Base-by-base conservation (phyloP, 495 filamentous ascomycete species). In the Tuber borchii region DNA sequence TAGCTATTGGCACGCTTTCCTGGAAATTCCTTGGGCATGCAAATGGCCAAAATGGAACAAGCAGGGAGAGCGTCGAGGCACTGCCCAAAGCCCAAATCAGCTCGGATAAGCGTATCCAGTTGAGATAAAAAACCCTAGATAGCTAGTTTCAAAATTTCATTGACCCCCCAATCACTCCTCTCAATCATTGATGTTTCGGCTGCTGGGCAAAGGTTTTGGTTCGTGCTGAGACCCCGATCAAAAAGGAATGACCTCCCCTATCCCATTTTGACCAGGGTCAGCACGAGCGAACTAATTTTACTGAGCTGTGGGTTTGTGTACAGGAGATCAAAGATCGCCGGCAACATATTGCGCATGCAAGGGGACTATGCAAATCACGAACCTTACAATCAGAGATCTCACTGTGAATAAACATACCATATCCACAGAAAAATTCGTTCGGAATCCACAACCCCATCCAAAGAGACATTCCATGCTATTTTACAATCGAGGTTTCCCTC, bases 271-370 rank as follows among this genome's bases (percentile, higher is more conserved):
- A 31, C 51, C n/a, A 26, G n/a, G 51, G 51, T 31, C n/a, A 14
- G n/a, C 10, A 16, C 51, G 10, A 16, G 12, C 51, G n/a, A 31
- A 16, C n/a, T 31, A 31, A 61, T 26, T n/a, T 31, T 61, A 16
- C 51, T n/a, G 51, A 31, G 51, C n/a, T 61, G n/a, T 61, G 51
- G 51, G 51, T 61, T 61, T 31, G 51, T 61, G 51, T 4, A 31
- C n/a, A 0, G n/a, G 51, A 61, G n/a, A 61, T 61, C 51, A 61
- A 14, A 31, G 51, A 31, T 61, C 51, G 51, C n/a, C 51, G 31
- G n/a, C 51, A 16, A 16, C 51, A 61, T 61, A 61, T 61, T 61
- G n/a, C 51, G 51, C n/a, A 61, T 61, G 51, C 51, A 61, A 61
- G 51, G 51, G n/a, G 51, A 61, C 51, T 1, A 26, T 61, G n/a